Percentiles rank a stretch among this genome's conserved stretches.
Evolutionary conservation across 345 rosid genomes (phyloP).

Genomic region (Turritis glabra): DNA sequence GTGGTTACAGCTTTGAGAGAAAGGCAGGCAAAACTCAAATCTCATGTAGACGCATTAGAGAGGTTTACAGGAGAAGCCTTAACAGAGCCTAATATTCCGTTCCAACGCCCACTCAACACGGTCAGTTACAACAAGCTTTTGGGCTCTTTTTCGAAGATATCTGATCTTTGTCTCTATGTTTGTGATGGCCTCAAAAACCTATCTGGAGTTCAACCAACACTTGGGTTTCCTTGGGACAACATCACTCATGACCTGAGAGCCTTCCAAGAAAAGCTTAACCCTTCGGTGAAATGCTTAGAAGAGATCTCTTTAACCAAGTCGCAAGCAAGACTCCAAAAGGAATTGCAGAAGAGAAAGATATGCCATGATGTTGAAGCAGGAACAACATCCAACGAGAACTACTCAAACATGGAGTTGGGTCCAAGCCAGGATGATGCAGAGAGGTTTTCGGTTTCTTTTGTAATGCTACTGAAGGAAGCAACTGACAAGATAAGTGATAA

Average conservation of each 20-base stretch:
- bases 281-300: constrained; percentile 48
- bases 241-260: constrained; percentile 44
- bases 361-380: constrained; percentile 58
- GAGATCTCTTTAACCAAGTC: constrained; percentile 41
- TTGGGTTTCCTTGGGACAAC: constrained; percentile 40
- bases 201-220: constrained; percentile 31
- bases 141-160: constrained; percentile 44
- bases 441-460: constrained; percentile 42
- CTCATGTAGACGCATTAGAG: constrained; percentile 38
- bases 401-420: constrained; percentile 22
- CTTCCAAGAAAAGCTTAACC: constrained; percentile 44
- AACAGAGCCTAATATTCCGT: constrained; percentile 58
- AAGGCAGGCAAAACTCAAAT: constrained; percentile 43
- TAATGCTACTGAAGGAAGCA: constrained; percentile 41
- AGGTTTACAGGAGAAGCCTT: constrained; percentile 51
- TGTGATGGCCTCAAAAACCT: constrained; percentile 42
- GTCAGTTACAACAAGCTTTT: constrained; percentile 45
- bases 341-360: constrained; percentile 43
- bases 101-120: constrained; percentile 49
- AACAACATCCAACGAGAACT: constrained; percentile 35
- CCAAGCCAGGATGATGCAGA: constrained; percentile 41
- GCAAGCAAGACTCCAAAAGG: constrained; percentile 28
- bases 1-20: constrained; percentile 25
- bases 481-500: constrained; percentile 28
- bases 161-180: constrained; percentile 48